These are phyloP conservation scores for Alternaria atra DNA, from an alignment of 2,329 filamentous ascomycete species.

Conservation along the genomic window DNA sequence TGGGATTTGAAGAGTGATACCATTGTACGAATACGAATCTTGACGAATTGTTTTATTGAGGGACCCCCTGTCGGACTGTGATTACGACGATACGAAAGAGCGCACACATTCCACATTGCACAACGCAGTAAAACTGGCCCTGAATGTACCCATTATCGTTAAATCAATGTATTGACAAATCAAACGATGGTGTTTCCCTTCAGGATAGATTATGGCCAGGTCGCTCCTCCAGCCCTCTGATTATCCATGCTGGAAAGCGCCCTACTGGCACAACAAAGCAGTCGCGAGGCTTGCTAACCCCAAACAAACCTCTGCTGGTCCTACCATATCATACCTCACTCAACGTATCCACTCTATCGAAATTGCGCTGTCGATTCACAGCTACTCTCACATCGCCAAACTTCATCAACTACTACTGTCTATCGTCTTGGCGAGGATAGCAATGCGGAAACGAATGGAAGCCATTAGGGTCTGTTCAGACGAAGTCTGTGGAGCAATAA, in stretches of 20 bases:
- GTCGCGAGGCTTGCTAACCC: background rate
- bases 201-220: too few relatives aligned
- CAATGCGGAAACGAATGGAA: background rate
- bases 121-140: rapidly evolving
- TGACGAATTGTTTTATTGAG: constrained; percentile 2
- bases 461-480: background rate
- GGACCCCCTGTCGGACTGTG: background rate
- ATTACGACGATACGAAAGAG: background rate
- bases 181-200: too few relatives aligned
- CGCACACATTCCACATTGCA: background rate
- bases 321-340: background rate
- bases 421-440: background rate
- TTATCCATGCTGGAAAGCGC: background rate
- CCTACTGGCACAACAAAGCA: background rate
- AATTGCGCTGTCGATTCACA: background rate
- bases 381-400: background rate
- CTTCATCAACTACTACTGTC: background rate
- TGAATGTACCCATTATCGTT: too few relatives aligned
- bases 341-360: background rate
- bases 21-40: constrained; percentile 19
- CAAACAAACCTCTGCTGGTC: background rate
- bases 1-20: constrained; percentile 58
- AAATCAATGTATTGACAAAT: background rate
- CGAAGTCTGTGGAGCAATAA: background rate
- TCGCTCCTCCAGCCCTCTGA: background rate